Percentiles rank a stretch among this genome's conserved stretches.
phyloP scores from a whole-genome alignment of 768 basidiomycete species.

The Russula vinacea region DNA sequence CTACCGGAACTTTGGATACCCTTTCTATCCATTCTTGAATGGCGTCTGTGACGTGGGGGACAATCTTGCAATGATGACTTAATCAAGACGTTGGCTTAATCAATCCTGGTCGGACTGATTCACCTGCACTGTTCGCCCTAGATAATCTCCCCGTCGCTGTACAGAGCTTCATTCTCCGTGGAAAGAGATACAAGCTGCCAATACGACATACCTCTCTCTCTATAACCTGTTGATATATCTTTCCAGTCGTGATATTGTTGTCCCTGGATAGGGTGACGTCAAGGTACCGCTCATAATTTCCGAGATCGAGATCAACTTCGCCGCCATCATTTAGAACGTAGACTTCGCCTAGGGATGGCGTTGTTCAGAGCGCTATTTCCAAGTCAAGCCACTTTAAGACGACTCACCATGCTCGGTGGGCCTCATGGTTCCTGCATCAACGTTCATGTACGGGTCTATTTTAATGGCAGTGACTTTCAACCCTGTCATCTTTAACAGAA shows the following conservation, averaged over 20 bases:
- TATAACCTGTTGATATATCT: constrained; percentile 95
- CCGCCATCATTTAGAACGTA: constrained; percentile 98
- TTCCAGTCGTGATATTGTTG: constrained; percentile 98
- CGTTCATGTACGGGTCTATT: constrained; percentile 99
- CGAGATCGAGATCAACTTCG: constrained; percentile 95
- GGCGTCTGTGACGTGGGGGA: constrained; percentile 92
- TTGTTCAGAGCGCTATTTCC: constrained; percentile 10
- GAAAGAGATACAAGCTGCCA: not conserved
- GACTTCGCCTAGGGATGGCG: constrained; percentile 70
- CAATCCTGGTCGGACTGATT: constrained; percentile 23
- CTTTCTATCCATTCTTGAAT: constrained; percentile 99
- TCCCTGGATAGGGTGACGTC: constrained; percentile 90
- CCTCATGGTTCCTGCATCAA: constrained; percentile 98
- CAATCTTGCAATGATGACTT: constrained; percentile 53
- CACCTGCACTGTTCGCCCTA: constrained; percentile 96
- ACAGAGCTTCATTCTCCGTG: constrained; percentile 13
- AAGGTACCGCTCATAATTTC: constrained; percentile 98
- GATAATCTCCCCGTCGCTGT: constrained; percentile 78
- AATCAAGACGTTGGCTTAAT: constrained; percentile 9
- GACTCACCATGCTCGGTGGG: constrained; percentile 93
- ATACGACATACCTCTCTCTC: constrained; percentile 81
- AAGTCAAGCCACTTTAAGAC: constrained; percentile 9
- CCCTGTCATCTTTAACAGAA: constrained; percentile 91
- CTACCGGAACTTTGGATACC: constrained; percentile 90
- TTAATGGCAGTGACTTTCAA: constrained; percentile 98